Evolutionary conservation across 2,329 filamentous ascomycete genomes (phyloP).

Genomic region (Fusarium coicis): DNA sequence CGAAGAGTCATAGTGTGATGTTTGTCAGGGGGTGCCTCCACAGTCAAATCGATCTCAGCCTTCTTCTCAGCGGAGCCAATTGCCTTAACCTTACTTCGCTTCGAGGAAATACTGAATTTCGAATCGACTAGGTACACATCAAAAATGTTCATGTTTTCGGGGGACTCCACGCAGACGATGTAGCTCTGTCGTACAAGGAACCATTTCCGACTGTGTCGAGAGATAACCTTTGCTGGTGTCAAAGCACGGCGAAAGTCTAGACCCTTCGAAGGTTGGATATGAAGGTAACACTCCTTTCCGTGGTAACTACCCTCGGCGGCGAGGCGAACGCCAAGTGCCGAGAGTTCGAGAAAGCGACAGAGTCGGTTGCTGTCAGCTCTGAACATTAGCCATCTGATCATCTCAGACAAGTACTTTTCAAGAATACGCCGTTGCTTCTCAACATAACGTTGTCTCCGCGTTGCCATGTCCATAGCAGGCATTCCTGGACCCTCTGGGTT

Average conservation of each 20-base stretch:
- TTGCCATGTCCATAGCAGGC: slow-evolving; percentile 59
- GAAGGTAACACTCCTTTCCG: slow-evolving; percentile 93
- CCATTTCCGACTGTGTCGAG: slow-evolving; percentile 92
- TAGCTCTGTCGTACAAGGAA: slow-evolving; percentile 98
- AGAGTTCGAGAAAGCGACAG: slow-evolving; percentile 95
- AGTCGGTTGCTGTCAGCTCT: slow-evolving; percentile 93
- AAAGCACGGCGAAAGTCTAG: slow-evolving; percentile 85
- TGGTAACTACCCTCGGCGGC: slow-evolving; percentile 97
- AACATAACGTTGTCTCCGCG: slow-evolving; percentile 69
- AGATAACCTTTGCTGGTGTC: slow-evolving; percentile 81
- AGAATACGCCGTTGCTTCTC: slow-evolving; percentile 86
- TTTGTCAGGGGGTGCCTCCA: slow-evolving; percentile 57
- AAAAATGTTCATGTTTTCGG: slow-evolving; percentile 98
- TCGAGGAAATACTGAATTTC: slow-evolving; percentile 84
- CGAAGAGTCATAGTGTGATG: slow-evolving; percentile 90
- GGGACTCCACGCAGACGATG: slow-evolving; percentile 97
- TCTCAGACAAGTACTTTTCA: slow-evolving; percentile 89
- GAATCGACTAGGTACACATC: slow-evolving; percentile 98
- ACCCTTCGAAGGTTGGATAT: slow-evolving; percentile 91
- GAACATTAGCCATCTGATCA: slow-evolving; percentile 98
- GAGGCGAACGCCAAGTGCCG: slow-evolving; percentile 90
- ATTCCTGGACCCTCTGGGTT: slow-evolving; percentile 56
- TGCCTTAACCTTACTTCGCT: slow-evolving; percentile 67
- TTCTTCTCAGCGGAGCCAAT: slow-evolving; percentile 70
- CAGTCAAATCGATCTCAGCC: slow-evolving; percentile 55